These are phyloP conservation scores for Salix viminalis DNA, from an alignment of 345 rosid species.

Conservation along the genomic window DNA sequence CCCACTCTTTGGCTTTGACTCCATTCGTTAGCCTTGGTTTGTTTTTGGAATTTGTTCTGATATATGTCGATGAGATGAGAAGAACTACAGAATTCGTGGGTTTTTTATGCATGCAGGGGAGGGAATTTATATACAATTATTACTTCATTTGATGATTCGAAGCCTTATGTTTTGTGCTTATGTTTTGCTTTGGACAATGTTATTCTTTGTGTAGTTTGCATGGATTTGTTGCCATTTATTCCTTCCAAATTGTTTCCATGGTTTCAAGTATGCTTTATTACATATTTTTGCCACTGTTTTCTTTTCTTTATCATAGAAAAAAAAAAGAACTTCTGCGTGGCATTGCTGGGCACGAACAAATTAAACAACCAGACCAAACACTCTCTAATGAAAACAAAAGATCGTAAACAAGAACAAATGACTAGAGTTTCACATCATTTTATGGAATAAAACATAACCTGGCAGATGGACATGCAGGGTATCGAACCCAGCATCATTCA, in stretches of 20 bases:
- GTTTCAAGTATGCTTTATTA: not conserved
- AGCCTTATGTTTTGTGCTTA: not conserved
- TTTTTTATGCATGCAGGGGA: not conserved
- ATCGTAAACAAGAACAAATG: not conserved
- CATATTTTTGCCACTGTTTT: no score
- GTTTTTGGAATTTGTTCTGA: not conserved
- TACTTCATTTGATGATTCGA: no score
- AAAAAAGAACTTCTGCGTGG: no score
- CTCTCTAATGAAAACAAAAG: not conserved
- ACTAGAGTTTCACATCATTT: not conserved
- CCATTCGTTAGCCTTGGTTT: not conserved
- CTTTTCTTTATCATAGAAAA: no score
- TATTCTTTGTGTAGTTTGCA: not conserved
- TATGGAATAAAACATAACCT: conserved; percentile 15
- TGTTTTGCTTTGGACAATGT: not conserved
- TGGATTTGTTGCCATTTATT: not conserved
- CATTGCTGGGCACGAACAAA: not conserved
- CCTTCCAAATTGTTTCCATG: not conserved
- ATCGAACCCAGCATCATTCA: conserved; percentile 22
- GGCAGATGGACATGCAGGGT: conserved; percentile 29
- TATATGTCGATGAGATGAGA: not conserved
- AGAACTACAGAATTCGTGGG: not conserved
- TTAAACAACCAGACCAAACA: not conserved
- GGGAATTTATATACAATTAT: not conserved
- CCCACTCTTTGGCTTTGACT: not conserved